Evolutionary conservation across 352 stramenopile species (phyloP), one percentile per base, ranked within the genome.

Genomic region (Stramenopiles sp.): DNA sequence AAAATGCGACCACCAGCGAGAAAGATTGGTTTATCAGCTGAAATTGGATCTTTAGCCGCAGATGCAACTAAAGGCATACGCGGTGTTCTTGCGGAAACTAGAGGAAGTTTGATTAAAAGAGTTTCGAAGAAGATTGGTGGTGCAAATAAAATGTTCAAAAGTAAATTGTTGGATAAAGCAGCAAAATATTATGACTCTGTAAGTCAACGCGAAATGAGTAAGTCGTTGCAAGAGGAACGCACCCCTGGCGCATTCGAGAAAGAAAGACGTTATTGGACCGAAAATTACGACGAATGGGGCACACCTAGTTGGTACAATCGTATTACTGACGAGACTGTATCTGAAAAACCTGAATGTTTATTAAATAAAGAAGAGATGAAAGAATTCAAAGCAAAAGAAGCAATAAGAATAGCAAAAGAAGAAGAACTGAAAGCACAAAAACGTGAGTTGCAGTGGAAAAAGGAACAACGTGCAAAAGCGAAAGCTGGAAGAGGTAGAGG

Each of bases 251-350:
- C 53, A 69, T 69, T 69, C 53, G 53, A 69, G 27, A 69, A 69
- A 27, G 53, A 69, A 27, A 20, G 53, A 20, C 53, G 53, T 27
- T 69, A 69, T 27, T 69, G 53, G 53, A 69, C 53, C 53, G 53
- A 69, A 27, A 69, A 69, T 27, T 20, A 69, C 53, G 27, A 69
- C 53, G 53, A 27, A 27, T 20, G 27, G 20, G 53, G 53, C 20
- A 69, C 53, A 27, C 27, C 27, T 27, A 84, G 83, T 63, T 84
- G 83, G 73, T 84, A 84, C 80, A 84, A 84, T 76, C 63, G 32
- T 7, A 38, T 80, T 32, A 84, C 81, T 0, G 81, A 81, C 29
- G 81, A 84, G 31, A 84, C 81, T 7, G 82, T 73, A 6, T 84
- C 80, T 80, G 78, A 73, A 29, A 80, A 83, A 31, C 81, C 81